phyloP scores from a whole-genome alignment of 2,329 filamentous ascomycete species.

The Clarireedia homoeocarpa region DNA sequence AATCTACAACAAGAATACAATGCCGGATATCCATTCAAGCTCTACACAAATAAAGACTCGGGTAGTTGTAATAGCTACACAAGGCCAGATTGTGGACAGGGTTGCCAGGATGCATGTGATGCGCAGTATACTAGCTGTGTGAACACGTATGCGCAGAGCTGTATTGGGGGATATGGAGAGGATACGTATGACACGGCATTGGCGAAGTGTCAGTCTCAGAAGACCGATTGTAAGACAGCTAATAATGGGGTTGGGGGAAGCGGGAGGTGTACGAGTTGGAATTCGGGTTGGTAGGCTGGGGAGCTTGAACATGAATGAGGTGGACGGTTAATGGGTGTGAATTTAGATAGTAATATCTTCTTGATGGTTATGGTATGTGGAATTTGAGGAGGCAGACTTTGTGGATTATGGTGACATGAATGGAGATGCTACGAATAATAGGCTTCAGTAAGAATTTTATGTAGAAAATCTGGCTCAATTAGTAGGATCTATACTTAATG shows the following conservation, averaged over 20 bases:
- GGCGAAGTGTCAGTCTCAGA: conserved; percentile 42
- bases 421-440: too few relatives aligned
- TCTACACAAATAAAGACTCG: conserved; percentile 40
- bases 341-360: too few relatives aligned
- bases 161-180: conserved; percentile 23
- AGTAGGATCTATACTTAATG: too few relatives aligned
- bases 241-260: conserved; percentile 35
- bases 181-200: conserved; percentile 27
- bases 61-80: conserved; percentile 38
- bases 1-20: conserved; percentile 38
- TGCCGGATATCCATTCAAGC: conserved; percentile 40
- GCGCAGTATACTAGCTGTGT: conserved; percentile 43
- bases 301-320: not conserved
- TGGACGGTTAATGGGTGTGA: not conserved
- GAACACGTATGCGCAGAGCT: conserved; percentile 42
- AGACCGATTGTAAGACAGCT: conserved; percentile 38
- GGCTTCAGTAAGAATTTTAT: too few relatives aligned
- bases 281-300: conserved; percentile 16
- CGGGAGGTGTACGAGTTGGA: conserved; percentile 35
- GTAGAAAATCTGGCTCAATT: too few relatives aligned
- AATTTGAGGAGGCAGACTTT: too few relatives aligned
- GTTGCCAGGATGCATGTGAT: conserved; percentile 46
- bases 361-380: too few relatives aligned
- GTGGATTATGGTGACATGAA: too few relatives aligned
- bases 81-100: conserved; percentile 31